Conservation (phyloP, 2,329 filamentous ascomycete genomes). For the Exophiala viscosa region DNA sequence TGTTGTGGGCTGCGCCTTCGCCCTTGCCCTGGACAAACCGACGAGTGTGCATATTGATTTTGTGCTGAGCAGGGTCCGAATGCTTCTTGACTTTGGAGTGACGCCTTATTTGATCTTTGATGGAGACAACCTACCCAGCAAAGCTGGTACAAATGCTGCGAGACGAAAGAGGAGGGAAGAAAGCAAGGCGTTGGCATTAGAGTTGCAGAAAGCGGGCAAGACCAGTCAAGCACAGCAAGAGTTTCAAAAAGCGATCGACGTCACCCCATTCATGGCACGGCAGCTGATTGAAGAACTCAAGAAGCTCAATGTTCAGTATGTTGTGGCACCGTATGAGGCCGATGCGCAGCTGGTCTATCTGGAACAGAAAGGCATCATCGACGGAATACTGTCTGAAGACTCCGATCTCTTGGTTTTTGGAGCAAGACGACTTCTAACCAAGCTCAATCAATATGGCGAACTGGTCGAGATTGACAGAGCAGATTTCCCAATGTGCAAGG, state of each 20-base stretch:
- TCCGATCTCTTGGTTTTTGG: slow-evolving; percentile 95
- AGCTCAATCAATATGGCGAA: slow-evolving; percentile 88
- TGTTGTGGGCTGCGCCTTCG: slow-evolving; percentile 82
- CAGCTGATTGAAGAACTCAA: slow-evolving; percentile 90
- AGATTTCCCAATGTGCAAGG: slow-evolving; percentile 83
- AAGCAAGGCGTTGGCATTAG: slow-evolving; percentile 69
- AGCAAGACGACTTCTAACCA: slow-evolving; percentile 83
- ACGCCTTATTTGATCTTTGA: slow-evolving; percentile 96
- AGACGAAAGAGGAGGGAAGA: slow-evolving; percentile 72
- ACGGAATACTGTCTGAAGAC: slow-evolving; percentile 91
- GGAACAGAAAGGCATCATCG: slow-evolving; percentile 76
- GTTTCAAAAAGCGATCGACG: slow-evolving; percentile 90
- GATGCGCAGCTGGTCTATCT: slow-evolving; percentile 96
- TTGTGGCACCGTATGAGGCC: slow-evolving; percentile 95
- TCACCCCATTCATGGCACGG: slow-evolving; percentile 93
- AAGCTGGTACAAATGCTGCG: slow-evolving; percentile 77
- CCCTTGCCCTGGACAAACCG: slow-evolving; percentile 81
- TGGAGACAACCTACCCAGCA: slow-evolving; percentile 91
- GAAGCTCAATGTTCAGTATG: slow-evolving; percentile 70
- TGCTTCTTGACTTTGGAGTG: slow-evolving; percentile 90
- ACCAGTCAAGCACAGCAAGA: slow-evolving; percentile 75
- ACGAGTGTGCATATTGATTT: slow-evolving; percentile 91
- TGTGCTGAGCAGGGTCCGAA: slow-evolving; percentile 82
- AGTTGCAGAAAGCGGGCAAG: slow-evolving; percentile 78
- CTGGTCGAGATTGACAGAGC: slow-evolving; percentile 87